These are phyloP conservation scores for Mycena belliarum DNA, from an alignment of 768 basidiomycete genomes.

Conservation along the genomic window DNA sequence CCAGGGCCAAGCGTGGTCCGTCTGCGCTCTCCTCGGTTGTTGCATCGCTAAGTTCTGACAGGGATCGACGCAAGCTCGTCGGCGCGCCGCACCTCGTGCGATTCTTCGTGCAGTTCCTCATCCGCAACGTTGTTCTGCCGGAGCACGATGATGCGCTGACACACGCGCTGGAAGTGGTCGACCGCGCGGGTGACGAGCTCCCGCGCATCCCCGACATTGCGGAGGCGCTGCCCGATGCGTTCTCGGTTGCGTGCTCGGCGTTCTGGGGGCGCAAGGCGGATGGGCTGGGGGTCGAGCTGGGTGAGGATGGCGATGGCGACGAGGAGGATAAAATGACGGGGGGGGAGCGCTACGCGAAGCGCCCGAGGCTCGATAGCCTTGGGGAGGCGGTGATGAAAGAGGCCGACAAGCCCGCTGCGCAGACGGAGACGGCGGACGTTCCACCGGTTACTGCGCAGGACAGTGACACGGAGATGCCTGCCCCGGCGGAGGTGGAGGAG, in stretches of 20 bases:
- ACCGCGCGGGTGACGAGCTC: constrained; percentile 1
- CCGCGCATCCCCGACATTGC: not conserved
- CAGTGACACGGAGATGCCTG: not conserved
- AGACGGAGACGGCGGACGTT: too few species aligned
- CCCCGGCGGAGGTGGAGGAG: not conserved
- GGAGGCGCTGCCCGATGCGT: constrained; percentile 10
- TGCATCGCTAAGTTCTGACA: not conserved
- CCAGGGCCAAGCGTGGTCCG: not conserved
- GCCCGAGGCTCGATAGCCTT: too few species aligned
- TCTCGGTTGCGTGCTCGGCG: constrained; percentile 31
- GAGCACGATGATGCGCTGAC: constrained; percentile 27
- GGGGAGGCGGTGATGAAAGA: too few species aligned
- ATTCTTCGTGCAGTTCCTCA: constrained; percentile 12
- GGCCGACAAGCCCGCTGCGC: too few species aligned
- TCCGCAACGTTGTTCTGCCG: constrained; percentile 1
- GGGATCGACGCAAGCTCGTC: not conserved
- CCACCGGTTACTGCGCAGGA: not conserved
- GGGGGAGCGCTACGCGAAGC: not conserved
- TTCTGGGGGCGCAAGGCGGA: constrained; percentile 29
- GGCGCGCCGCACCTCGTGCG: constrained; percentile 14
- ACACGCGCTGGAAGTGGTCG: constrained; percentile 34
- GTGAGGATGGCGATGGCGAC: too few species aligned
- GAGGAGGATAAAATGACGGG: constrained; percentile 32
- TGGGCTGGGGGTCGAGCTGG: constrained; percentile 7
- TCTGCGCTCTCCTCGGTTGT: not conserved